Evolutionary conservation across 441 rosid species (phyloP), one percentile per base, ranked within the genome.

Genomic region (Pelargonium australe): DNA sequence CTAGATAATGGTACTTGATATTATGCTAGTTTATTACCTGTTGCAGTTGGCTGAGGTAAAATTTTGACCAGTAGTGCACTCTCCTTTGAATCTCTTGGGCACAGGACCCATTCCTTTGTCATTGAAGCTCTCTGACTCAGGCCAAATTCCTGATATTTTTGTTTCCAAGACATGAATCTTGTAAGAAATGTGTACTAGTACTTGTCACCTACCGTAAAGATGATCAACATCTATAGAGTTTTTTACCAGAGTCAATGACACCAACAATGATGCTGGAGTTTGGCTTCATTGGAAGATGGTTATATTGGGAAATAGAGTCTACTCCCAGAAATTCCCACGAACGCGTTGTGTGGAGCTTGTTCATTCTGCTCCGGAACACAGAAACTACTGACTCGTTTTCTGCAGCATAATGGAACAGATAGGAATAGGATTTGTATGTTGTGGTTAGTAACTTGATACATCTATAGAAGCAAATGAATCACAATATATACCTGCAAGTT

Each of bases 301-400:
- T 68, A 40, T 69, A 47, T 20, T 63, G 75, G 63, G 43, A 23
- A 51, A 63, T 23, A 19, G 84, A 70, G 55, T 72, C 70, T n/a
- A 80, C 20, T 69, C 85, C 85, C 4, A 83, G 75, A 72, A 85
- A 85, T 0, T 79, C 82, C 87, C 89, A 86, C 51, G 85, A 85
- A 72, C 58, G 82, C n/a, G 87, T 86, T n/a, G 87, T 83, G 75
- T 82, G 89, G 49, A 83, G 47, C 63, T 73, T 37, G 67, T 78
- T 73, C 70, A 60, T 78, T 69, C 73, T 77, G 67, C 87, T 81
- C 67, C 79, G 68, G 12, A 84, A 81, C 72, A 79, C 79, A 23
- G 88, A 84, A 64, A 83, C 78, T 41, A 80, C 81, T 0, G 71
- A 37, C 1, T 74, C 73, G 14, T 67, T 77, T 41, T 67, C 88